Evolutionary conservation across 352 stramenopile genomes (phyloP), one percentile per base, ranked within the genome.

Genomic region (Globisporangium takayamanum): DNA sequence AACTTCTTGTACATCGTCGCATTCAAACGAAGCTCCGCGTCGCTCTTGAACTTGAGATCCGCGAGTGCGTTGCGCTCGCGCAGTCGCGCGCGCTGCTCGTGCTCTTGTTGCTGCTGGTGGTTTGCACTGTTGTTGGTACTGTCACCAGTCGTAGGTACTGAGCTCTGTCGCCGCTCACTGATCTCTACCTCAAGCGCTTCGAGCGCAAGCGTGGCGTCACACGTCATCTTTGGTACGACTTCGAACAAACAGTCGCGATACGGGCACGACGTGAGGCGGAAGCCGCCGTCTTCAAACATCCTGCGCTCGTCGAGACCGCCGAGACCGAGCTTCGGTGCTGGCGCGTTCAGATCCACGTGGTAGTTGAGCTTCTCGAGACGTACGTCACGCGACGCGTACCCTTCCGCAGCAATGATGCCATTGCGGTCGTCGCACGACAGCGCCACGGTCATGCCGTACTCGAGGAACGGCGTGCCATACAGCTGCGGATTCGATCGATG

Each of bases 231-330:
- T 2, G 80, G 80, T 10, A 90, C 69, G 25, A 90, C 62, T 52
- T 88, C 78, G 37, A 91, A 91, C 52, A 89, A 55, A 22, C 81
- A 89, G 55, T 91, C 78, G 30, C 72, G 73, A 56, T 78, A 88
- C 16, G 78, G 66, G 53, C 81, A 86, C 47, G 56, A 59, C n/a
- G 84, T 53, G 25, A 82, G 57, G 7, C 72, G 61, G 28, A 79
- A 69, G 2, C 68, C 63, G 50, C 71, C 64, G 8, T 75, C 62
- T 0, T 63, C 63, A 60, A 78, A 77, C 41, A 72, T 51, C 26
- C 68, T 67, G 15, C 66, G 67, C 46, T 84, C 75, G 15, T 84
- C 76, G 16, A 63, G 63, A 0, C 76, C 69, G 14, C 76, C 72
- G 12, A 86, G 52, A 3, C 78, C 78, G 26, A 88, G 63, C 42